Evolutionary conservation across 805 yeast genomes (phyloP).

Genomic region (Kregervanrija fluxuum): DNA sequence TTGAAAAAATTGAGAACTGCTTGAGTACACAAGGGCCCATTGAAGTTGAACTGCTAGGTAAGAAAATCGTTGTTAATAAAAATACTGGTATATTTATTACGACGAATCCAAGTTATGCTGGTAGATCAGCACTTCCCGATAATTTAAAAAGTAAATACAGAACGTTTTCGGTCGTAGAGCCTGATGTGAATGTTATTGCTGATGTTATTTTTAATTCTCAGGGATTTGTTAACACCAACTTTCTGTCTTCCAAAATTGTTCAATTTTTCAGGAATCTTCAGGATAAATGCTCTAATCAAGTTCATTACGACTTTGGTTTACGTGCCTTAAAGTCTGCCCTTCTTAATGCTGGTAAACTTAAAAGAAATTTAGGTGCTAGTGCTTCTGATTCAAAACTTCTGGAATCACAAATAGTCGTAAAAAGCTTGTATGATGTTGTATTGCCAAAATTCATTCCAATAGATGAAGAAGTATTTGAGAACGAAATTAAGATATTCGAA

Average conservation of each 20-base stretch:
- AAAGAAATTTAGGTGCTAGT: slow-evolving; percentile 6
- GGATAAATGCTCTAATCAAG: slow-evolving; percentile 39
- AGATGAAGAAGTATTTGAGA: slow-evolving; percentile 42
- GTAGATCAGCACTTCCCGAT: slow-evolving; percentile 78
- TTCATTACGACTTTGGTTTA: slow-evolving; percentile 87
- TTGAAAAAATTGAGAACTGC: slow-evolving; percentile 62
- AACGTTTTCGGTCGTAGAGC: slow-evolving; percentile 62
- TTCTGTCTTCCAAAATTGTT: slow-evolving; percentile 42
- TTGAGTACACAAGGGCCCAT: slow-evolving; percentile 19
- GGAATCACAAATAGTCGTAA: slow-evolving; percentile 30
- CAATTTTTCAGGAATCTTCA: slow-evolving; percentile 45
- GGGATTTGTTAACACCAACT: slow-evolving; percentile 49
- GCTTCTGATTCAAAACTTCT: not conserved
- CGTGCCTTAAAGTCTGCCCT: slow-evolving; percentile 70
- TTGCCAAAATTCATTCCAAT: slow-evolving; percentile 55
- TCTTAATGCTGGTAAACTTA: slow-evolving; percentile 46
- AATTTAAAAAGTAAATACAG: slow-evolving; percentile 76
- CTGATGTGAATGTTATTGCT: slow-evolving; percentile 64
- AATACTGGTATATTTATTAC: slow-evolving; percentile 78
- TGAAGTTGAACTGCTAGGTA: slow-evolving; percentile 38
- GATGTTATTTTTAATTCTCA: slow-evolving; percentile 67
- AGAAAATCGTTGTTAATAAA: slow-evolving; percentile 30
- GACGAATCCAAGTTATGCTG: slow-evolving; percentile 84
- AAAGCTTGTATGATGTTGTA: slow-evolving; percentile 53
- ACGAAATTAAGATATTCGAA: slow-evolving; percentile 22